Conservation (phyloP, 176 grass and related monocot species). For the Themeda triandra region DNA sequence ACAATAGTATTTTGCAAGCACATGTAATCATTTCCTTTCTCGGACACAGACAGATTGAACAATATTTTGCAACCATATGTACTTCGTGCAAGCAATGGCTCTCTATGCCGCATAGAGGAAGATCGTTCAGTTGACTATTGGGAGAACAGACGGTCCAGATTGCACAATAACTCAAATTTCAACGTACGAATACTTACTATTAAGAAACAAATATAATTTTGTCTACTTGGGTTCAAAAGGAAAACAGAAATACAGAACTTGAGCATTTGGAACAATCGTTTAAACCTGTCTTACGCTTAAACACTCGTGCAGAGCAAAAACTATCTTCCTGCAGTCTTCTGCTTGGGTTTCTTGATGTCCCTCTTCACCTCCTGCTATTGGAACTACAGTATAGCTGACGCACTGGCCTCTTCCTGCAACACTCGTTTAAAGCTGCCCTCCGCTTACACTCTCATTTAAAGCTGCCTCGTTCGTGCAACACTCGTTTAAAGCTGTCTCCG, state of each 20-base stretch:
- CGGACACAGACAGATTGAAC: not conserved
- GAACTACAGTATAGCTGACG: conserved; percentile 48
- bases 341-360: conserved; percentile 60
- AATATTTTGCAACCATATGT: not conserved
- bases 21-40: not conserved
- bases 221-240: not conserved
- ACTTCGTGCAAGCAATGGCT: not conserved
- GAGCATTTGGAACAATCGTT: not conserved
- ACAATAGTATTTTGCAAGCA: not conserved
- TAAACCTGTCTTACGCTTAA: not conserved
- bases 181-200: not conserved
- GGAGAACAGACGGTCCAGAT: not conserved
- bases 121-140: not conserved
- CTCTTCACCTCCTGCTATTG: conserved; percentile 2
- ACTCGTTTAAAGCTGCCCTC: not conserved
- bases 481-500: not conserved
- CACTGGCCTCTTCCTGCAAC: conserved; percentile 53
- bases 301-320: not conserved
- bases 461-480: conserved; percentile 41
- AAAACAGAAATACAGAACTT: not conserved
- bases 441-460: conserved; percentile 25
- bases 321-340: conserved; percentile 54
- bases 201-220: not conserved
- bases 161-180: not conserved
- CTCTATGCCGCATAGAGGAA: not conserved